Evolutionary conservation across 768 basidiomycete species (phyloP), one percentile per base, ranked within the genome.

Genomic region (Boletus subparvulus): DNA sequence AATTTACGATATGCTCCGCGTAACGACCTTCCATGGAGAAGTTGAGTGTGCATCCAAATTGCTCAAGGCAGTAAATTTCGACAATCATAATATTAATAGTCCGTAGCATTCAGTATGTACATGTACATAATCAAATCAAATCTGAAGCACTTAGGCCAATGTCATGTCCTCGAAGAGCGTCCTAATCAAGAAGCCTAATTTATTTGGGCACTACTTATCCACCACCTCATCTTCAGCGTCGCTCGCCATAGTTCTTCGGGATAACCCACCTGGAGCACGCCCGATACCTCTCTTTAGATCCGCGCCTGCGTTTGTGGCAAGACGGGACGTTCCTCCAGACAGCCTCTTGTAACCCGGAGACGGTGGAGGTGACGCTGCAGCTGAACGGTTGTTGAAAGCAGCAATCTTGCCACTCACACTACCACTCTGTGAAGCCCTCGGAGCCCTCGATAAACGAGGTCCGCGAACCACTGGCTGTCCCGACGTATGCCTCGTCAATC

Each of bases 211-310:
- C 55, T 47, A 65, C 57, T 72, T 72, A 5, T 72, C 72, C 54
- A 87, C 76, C 55, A 88, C 74, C 61, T 87, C 83, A 59, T 91
- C 90, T 68, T 92, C 90, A 36, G 89, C 89, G 65, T 92, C 90
- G 66, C 87, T 89, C 41, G 86, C 88, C 86, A 88, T 87, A 47
- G 89, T 90, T 69, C 88, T 80, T 66, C 88, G 81, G 51, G 88
- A 85, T 52, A 86, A 78, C 32, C 80, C 77, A 37, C 79, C 75
- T 32, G 76, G 72, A 59, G 47, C 46, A 36, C 81, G 74, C n/a
- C 82, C 80, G 7, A 81, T 65, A 37, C 80, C 75, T 59, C 77
- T 83, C 45, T 61, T 70, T 9, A 46, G 9, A 24, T 61, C 67
- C 1, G 50, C 42, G 1, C 61, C 59, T 13, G 55, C 60, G 7